A percentile compares a stretch with the other conserved stretches of the same genome.
These are phyloP conservation scores for Hemisphaericaspora lyxosophila DNA, from an alignment of 1,139 yeast species.

Conservation along the genomic window DNA sequence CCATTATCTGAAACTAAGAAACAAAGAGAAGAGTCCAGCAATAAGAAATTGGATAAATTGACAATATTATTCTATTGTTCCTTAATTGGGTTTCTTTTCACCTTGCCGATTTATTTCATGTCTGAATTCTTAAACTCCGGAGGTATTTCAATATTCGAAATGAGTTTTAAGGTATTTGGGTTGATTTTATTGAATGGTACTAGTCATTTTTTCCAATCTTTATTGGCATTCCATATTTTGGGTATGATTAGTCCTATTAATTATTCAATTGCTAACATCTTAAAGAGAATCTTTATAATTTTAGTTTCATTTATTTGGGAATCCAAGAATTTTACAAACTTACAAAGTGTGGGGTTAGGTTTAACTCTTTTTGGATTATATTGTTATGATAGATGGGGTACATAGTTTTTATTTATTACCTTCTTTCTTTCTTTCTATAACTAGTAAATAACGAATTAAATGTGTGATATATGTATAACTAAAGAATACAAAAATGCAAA, in stretches of 20 bases:
- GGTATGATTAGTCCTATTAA: slow-evolving; percentile 86
- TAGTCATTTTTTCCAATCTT: slow-evolving; percentile 80
- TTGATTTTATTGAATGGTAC: slow-evolving; percentile 64
- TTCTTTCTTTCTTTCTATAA: too few species aligned
- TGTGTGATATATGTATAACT: background rate
- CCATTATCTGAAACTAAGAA: slow-evolving; percentile 6
- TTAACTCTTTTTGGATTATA: slow-evolving; percentile 67
- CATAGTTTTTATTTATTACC: too few species aligned
- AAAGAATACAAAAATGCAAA: background rate
- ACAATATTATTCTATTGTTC: slow-evolving; percentile 85
- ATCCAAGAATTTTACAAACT: slow-evolving; percentile 33
- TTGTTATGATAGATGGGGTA: slow-evolving; percentile 76
- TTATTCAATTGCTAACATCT: slow-evolving; percentile 84
- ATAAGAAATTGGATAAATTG: slow-evolving; percentile 69
- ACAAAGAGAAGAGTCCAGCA: too few species aligned
- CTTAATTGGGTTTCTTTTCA: slow-evolving; percentile 70
- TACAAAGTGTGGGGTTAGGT: slow-evolving; percentile 68
- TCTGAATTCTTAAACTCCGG: slow-evolving; percentile 53
- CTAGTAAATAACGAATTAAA: background rate
- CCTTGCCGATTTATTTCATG: slow-evolving; percentile 73
- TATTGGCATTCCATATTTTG: slow-evolving; percentile 84
- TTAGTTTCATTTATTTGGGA: slow-evolving; percentile 79
- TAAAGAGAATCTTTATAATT: slow-evolving; percentile 85
- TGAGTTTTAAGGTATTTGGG: slow-evolving; percentile 31
- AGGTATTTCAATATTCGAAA: slow-evolving; percentile 30